Base-by-base conservation (phyloP, 2,329 filamentous ascomycete species). In the Neopestalotiopsis clavispora region DNA sequence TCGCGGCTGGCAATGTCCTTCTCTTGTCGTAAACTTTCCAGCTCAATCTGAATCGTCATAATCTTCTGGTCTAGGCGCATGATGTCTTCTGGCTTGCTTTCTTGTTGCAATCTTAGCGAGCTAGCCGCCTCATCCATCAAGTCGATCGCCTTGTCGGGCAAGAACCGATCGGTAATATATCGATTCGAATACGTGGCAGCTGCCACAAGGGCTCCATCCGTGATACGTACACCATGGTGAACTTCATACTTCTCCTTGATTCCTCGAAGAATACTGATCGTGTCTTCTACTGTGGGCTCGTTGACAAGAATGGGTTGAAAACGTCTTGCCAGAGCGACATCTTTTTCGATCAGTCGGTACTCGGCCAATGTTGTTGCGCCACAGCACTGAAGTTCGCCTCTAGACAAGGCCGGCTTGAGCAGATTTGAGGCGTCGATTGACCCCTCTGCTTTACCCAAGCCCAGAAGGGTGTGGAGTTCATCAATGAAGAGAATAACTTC, bases 211-310 rank as follows among this genome's bases (percentile, higher is more conserved):
- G 96, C 94, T 1, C 92, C 92, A 75, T 98, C 96, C 0, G 94
- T 97, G 73, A 99, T 98, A 67, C 95, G 88, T 0, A 98, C 95
- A 81, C 96, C 95, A 76, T 99, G 96, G 73, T 98, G 96, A 0
- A 98, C 94, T 79, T 98, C 96, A 76, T 99, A 99, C 73, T 94
- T 94, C 77, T 98, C 95, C 78, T 98, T 98, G 84, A 99, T 98
- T 63, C 95, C 96, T 76, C 96, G 90, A 0, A 99, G 84, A 68
- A 99, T 98, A 65, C 94, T 97, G 71, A 99, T 95, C 0, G 96
- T 98, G 73, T 98, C 95, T 73, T 94, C 90, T 0, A 98, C 95
- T 0, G 90, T 91, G 0, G 96, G 96, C 75, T 99, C 96, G 70
- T 91, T 93, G n/a, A 99, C 94, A 45, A 94, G 81, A 68, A 99